phyloP scores from a whole-genome alignment of 2,329 filamentous ascomycete species.

The Paramyrothecium sp. region DNA sequence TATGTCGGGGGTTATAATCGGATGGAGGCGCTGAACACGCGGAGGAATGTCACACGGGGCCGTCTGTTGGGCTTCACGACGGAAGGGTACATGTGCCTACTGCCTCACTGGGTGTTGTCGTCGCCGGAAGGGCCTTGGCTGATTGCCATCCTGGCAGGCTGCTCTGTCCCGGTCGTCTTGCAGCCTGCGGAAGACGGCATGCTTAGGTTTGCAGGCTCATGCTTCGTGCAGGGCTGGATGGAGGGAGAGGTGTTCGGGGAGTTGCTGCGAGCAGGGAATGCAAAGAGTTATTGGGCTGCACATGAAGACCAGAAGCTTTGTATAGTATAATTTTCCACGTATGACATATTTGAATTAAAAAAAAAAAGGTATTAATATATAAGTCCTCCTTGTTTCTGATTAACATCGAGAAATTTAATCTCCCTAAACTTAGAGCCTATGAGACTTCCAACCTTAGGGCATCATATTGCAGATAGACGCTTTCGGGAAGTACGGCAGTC shows the following conservation, averaged over 20 bases:
- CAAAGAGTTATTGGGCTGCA: background rate
- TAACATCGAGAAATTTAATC: too few relatives aligned
- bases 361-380: too few relatives aligned
- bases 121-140: background rate
- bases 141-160: background rate
- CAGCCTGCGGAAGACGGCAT: background rate
- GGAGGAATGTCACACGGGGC: background rate
- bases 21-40: background rate
- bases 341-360: too few relatives aligned
- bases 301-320: background rate
- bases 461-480: too few relatives aligned
- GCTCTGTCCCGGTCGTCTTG: background rate
- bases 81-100: background rate
- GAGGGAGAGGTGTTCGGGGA: background rate
- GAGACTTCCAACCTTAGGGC: too few relatives aligned
- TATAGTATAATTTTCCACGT: background rate
- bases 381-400: too few relatives aligned
- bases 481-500: too few relatives aligned
- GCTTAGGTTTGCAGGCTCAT: background rate
- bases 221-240: conserved; percentile 1
- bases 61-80: background rate
- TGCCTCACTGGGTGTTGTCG: background rate
- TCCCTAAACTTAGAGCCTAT: too few relatives aligned
- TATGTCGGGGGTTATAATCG: background rate
- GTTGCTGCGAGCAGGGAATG: background rate